Evolutionary conservation across 2,329 filamentous ascomycete species (phyloP), one percentile per base, ranked within the genome.

Genomic region (Colletotrichum chlorophyti): DNA sequence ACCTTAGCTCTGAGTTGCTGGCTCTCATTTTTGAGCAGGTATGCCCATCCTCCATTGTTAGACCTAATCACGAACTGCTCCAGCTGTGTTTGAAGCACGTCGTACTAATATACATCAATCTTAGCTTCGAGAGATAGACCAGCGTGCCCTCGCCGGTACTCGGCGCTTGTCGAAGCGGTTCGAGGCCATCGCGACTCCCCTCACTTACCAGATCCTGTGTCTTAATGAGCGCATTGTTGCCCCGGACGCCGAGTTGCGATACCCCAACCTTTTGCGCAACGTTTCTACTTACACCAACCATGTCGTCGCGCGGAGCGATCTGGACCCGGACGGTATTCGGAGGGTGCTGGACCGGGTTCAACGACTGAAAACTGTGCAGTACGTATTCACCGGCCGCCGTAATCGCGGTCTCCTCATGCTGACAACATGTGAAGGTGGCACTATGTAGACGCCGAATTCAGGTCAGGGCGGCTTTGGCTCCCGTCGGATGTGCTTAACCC

Each of bases 1-100:
- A 70, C 49, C 70, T 81, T 15, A 79, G 75, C 64, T 71, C 75
- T 5, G 78, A 81, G 65, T 65, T 80, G 14, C 46, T 80, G n/a
- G 63, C 68, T 49, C 65, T 79, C 32, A 72, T 80, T 29, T 70
- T 79, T 23, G 64, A 76, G 63, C 71, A 78, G 66, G 78, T 79
- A 68, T 31, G 64, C 58, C 11, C 17, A n/a, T n/a, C 29, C 41
- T 21, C 14, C 14, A 15, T 11, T 23, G 8, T n/a, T n/a, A n/a
- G n/a, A n/a, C n/a, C n/a, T n/a, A n/a, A n/a, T n/a, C n/a, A n/a
- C n/a, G n/a, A n/a, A n/a, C n/a, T n/a, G 15, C 26, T 15, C 19
- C 51, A 9, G n/a, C 11, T 2, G 6, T 11, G 21, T 31, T 9
- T 27, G 21, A 12, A 4, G 11, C 24, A 14, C 15, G 9, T 10